A percentile compares a stretch with the other conserved stretches of the same genome.
Evolutionary conservation across 331 rosid species (phyloP).

Genomic region (Acacia concinna): DNA sequence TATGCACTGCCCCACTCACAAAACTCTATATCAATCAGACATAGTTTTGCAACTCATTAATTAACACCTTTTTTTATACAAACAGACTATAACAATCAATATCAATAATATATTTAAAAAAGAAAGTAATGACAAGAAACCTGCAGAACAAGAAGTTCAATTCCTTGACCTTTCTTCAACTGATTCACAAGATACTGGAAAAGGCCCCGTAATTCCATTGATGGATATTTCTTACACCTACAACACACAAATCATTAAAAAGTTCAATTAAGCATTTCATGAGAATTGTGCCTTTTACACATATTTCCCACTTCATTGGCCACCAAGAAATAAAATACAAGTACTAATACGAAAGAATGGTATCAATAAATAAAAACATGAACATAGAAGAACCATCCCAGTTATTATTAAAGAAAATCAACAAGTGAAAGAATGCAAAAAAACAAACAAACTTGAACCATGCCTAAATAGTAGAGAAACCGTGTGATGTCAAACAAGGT

Average conservation of each 20-base stretch:
- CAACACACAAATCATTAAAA: slow-evolving; percentile 21
- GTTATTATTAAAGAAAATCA: not conserved
- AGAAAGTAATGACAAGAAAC: slow-evolving; percentile 38
- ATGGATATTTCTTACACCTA: slow-evolving; percentile 98
- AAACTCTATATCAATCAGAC: not conserved
- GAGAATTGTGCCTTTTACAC: slow-evolving; percentile 18
- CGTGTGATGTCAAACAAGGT: not conserved
- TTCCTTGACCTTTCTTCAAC: slow-evolving; percentile 90
- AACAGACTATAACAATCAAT: not conserved
- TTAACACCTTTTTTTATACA: not conserved
- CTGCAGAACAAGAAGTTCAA: slow-evolving; percentile 95
- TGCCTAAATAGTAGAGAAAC: not conserved
- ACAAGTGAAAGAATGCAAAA: not conserved
- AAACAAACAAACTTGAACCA: not conserved
- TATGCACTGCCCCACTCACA: not conserved
- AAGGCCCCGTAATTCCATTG: slow-evolving; percentile 98
- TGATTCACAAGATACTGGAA: slow-evolving; percentile 98
- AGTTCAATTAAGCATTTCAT: slow-evolving; percentile 21
- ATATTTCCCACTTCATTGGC: slow-evolving; percentile 1
- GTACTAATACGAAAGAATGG: not conserved
- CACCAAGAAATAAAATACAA: not conserved
- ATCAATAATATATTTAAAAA: not conserved
- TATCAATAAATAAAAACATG: not conserved
- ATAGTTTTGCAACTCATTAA: not conserved
- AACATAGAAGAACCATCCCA: not conserved